phyloP scores from a whole-genome alignment of 2,329 filamentous ascomycete genomes.

The Claviceps sp. region DNA sequence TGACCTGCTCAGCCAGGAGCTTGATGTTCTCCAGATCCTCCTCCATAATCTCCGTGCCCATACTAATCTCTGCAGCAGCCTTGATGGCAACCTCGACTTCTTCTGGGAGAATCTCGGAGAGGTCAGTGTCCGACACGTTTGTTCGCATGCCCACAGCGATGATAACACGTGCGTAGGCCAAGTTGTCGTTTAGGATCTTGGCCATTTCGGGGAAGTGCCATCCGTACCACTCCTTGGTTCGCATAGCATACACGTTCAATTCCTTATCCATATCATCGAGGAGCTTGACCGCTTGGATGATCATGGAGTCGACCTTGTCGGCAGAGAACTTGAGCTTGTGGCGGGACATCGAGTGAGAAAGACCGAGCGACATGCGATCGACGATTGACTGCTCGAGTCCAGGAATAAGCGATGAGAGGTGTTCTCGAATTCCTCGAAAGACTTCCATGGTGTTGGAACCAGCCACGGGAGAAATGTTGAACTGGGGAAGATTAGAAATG shows the following conservation, averaged over 20 bases:
- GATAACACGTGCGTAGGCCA: slow-evolving; percentile 83
- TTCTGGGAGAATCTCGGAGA: slow-evolving; percentile 85
- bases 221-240: slow-evolving; percentile 99
- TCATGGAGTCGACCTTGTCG: slow-evolving; percentile 99
- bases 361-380: slow-evolving; percentile 87
- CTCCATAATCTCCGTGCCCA: slow-evolving; percentile 93
- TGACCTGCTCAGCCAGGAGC: slow-evolving; percentile 82
- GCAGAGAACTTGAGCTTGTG: slow-evolving; percentile 98
- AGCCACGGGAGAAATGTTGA: slow-evolving; percentile 75
- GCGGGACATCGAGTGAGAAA: slow-evolving; percentile 89
- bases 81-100: slow-evolving; percentile 89
- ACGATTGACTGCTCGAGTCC: slow-evolving; percentile 75
- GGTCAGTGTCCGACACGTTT: slow-evolving; percentile 61
- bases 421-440: slow-evolving; percentile 86
- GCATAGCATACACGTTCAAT: slow-evolving; percentile 96
- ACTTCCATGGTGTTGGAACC: slow-evolving; percentile 51
- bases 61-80: slow-evolving; percentile 87
- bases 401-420: slow-evolving; percentile 80
- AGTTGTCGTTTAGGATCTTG: slow-evolving; percentile 93
- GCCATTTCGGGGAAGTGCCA: slow-evolving; percentile 99
- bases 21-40: slow-evolving; percentile 91
- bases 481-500: slow-evolving; percentile 80
- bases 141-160: slow-evolving; percentile 79
- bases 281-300: slow-evolving; percentile 88
- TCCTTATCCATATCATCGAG: slow-evolving; percentile 98